Base-by-base conservation (phyloP, 495 filamentous ascomycete genomes). In the Hypoxylon fuscum region DNA sequence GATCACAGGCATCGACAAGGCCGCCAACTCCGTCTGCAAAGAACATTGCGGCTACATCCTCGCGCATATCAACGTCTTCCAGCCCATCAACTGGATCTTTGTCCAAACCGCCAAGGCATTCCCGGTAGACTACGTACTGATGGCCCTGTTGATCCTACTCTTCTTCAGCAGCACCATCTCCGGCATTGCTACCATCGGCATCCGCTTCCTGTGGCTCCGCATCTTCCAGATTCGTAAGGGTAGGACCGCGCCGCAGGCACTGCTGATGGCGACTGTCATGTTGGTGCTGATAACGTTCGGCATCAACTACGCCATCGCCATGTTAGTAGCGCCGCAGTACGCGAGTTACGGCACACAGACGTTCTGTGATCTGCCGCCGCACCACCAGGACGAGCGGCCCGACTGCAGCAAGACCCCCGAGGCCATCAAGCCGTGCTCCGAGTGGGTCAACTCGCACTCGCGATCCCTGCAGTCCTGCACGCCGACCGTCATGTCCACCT, bases 1-100 rank as follows among this genome's bases (percentile, higher is more conserved):
- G 51, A 86, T 98, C 68, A 98, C 94, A 0, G 87, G 87, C 58
- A 93, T 97, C 71, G 95, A 98, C 81, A 98, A 98, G 76, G 90
- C 92, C 14, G 92, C 88, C 66, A 97, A 98, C 75, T 97, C 92
- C 0, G 73, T 95, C 61, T 98, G 95, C 85, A 92, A 93, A 72
- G 80, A 85, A 50, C 85, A 86, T 66, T 98, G 95, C 74, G 95
- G 95, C 31, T 98, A 97, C 75, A 89, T 98, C 48, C 85, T 98
- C n/a, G 90, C 87, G 23, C 86, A 92, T 60, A 88, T 94, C 72
- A 91, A 94, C 69, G 85, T 97, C 54, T 96, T 97, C 80, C 94
- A 98, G 72, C 96, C 95, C 1, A 78, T 96, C 64, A 98, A 98
- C 78, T 96, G 87, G 85, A 80, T 95, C 35, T 88, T 98, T 53